phyloP scores from a whole-genome alignment of 306 rosid species.

The Rubus idaeus region DNA sequence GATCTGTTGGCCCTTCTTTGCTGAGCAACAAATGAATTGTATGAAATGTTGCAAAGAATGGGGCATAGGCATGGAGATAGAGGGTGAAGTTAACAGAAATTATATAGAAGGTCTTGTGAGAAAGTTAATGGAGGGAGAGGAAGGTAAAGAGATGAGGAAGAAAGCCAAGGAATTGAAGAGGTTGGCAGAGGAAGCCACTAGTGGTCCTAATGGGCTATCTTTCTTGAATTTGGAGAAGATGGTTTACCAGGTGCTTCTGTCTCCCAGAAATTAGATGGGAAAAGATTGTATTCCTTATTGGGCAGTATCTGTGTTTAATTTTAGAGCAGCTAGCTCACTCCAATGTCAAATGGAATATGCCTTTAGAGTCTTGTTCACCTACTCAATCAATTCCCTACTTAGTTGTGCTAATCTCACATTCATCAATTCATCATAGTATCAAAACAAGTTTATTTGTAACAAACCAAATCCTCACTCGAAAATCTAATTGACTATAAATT shows the following conservation, averaged over 20 bases:
- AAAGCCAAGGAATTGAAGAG: conserved; percentile 48
- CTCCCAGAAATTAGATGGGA: background rate
- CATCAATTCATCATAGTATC: too few species aligned
- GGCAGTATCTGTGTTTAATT: too few species aligned
- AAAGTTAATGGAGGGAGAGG: conserved; percentile 60
- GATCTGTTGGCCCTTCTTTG: conserved; percentile 73
- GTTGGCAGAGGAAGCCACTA: conserved; percentile 36
- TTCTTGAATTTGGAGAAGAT: conserved; percentile 28
- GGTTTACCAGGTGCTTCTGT: conserved; percentile 24
- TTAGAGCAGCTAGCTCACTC: too few species aligned
- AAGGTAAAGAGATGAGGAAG: conserved; percentile 44
- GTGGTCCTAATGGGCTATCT: conserved; percentile 32
- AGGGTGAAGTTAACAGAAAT: conserved; percentile 39
- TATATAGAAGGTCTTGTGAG: conserved; percentile 47
- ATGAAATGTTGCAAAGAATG: conserved; percentile 32
- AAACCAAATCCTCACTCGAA: too few species aligned
- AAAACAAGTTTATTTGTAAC: too few species aligned
- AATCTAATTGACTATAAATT: too few species aligned
- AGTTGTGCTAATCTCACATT: too few species aligned
- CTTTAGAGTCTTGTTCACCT: too few species aligned
- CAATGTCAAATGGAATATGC: too few species aligned
- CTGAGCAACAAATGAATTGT: conserved; percentile 47
- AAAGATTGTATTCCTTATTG: too few species aligned
- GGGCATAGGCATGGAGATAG: conserved; percentile 70
- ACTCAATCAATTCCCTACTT: too few species aligned